A percentile compares a stretch with the other conserved stretches of the same genome.
phyloP scores from a whole-genome alignment of 768 basidiomycete species.

The Pulveroboletus ravenelii region DNA sequence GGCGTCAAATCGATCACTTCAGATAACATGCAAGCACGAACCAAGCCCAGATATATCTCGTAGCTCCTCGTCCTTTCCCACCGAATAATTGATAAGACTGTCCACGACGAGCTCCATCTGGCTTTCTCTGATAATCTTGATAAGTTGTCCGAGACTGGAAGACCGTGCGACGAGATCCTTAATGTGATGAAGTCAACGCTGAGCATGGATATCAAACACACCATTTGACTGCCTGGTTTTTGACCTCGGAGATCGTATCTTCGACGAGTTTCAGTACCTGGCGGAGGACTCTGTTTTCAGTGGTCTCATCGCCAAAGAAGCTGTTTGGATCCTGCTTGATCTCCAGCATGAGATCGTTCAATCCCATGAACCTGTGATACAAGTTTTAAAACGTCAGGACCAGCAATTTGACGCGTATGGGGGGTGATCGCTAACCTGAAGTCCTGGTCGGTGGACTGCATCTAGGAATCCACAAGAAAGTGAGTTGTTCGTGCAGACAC shows the following conservation, averaged over 20 bases:
- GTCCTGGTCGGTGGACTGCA: conserved; percentile 89
- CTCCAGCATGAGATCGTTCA: conserved; percentile 91
- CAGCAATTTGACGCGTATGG: conserved; percentile 15
- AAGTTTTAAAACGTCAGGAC: conserved; percentile 12
- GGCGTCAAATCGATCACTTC: conserved; percentile 2
- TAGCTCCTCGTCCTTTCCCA: conserved; percentile 85
- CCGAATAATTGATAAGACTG: conserved; percentile 80
- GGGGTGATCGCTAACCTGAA: conserved; percentile 53
- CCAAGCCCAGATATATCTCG: conserved; percentile 93
- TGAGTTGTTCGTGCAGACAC: not conserved
- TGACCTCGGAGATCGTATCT: conserved; percentile 97
- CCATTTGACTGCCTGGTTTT: conserved; percentile 97
- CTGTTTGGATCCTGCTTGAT: conserved; percentile 71
- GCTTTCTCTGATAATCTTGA: conserved; percentile 79
- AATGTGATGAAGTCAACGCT: not conserved
- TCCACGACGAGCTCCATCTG: conserved; percentile 88
- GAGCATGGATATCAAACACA: conserved; percentile 29
- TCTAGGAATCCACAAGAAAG: conserved; percentile 40
- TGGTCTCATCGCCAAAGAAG: conserved; percentile 79
- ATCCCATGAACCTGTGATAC: conserved; percentile 80
- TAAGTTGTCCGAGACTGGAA: conserved; percentile 78
- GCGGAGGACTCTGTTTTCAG: conserved; percentile 79
- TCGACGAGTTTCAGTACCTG: conserved; percentile 84
- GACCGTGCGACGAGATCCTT: not conserved
- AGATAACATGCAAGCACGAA: conserved; percentile 26